Evolutionary conservation across 495 filamentous ascomycete genomes (phyloP), one percentile per base, ranked within the genome.

Genomic region (Emericellopsis terricola): DNA sequence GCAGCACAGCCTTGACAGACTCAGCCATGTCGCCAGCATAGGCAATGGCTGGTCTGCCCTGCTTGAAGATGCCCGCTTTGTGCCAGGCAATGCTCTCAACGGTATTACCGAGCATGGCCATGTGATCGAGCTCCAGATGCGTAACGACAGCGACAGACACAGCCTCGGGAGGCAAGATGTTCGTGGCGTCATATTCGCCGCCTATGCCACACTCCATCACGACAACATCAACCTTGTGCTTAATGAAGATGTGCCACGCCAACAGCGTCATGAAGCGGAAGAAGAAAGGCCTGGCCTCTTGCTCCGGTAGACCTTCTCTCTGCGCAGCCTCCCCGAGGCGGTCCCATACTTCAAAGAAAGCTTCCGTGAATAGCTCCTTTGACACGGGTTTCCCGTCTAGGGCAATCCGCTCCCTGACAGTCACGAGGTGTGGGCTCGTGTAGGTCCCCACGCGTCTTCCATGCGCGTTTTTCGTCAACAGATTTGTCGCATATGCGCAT

Each of bases 281-380:
- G 37, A 67, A 78, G 18, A 69, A 65, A 3, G 76, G 76, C 39
- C 64, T 58, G 3, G 39, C 48, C 0, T 32, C 41, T 2, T 36
- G 9, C 1, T 40, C 33, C 0, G 16, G 2, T 15, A 37, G 36
- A 0, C 32, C 35, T 1, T 61, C 63, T 2, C 42, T 41, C 10
- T 44, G 50, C n/a, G 57, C 62, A 0, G 53, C 48, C 7, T 39
- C 35, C 0, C 55, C 56, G 3, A 79, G 45, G 3, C 54, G 47
- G 15, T 74, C 69, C 73, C 73, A 81, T 0, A 81, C 59, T 27
- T 78, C 65, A 42, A 69, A 78, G 45, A 83, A 70, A 39, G 79
- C 76, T 28, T 41, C 43, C 3, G 69, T 57, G 37, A 84, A 81
- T 2, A 58, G 28, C 0, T 48, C 52, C 33, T 60, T 51, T 0